Evolutionary conservation across 2,329 filamentous ascomycete genomes (phyloP).

Genomic region (Fusarium foetens): DNA sequence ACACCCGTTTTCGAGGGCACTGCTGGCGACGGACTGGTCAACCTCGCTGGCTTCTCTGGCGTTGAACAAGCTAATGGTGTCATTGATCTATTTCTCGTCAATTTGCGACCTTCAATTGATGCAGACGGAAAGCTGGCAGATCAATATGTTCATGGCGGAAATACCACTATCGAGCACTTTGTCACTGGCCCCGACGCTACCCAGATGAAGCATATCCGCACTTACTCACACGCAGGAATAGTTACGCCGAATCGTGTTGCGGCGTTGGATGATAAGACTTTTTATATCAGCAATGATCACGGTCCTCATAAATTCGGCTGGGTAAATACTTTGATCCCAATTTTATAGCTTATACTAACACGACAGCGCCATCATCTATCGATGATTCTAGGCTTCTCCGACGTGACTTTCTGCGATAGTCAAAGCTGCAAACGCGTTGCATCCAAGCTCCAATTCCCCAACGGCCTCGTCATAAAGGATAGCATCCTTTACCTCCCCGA

Average conservation of each 20-base stretch:
- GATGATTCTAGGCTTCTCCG: constrained; percentile 39
- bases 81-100: constrained; percentile 32
- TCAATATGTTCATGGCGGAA: constrained; percentile 22
- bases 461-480: constrained; percentile 45
- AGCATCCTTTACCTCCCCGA: constrained; percentile 48
- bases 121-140: constrained; percentile 8
- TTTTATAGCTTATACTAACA: background rate
- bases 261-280: background rate
- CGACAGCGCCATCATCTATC: constrained; percentile 25
- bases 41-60: constrained; percentile 47
- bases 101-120: constrained; percentile 30
- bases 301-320: constrained; percentile 27
- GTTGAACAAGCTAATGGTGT: constrained; percentile 36
- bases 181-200: background rate
- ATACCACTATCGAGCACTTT: constrained; percentile 36
- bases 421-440: constrained; percentile 35
- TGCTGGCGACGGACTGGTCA: constrained; percentile 45
- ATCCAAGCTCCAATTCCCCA: constrained; percentile 44
- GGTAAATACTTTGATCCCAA: background rate
- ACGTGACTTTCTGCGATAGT: constrained; percentile 45
- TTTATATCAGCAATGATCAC: constrained; percentile 40
- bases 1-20: constrained; percentile 46
- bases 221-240: constrained; percentile 25
- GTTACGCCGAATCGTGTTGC: constrained; percentile 39
- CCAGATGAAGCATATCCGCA: constrained; percentile 33